A percentile compares a stretch with the other conserved stretches of the same genome.
Evolutionary conservation across 345 rosid genomes (phyloP).

Genomic region (Heritiera littoralis): DNA sequence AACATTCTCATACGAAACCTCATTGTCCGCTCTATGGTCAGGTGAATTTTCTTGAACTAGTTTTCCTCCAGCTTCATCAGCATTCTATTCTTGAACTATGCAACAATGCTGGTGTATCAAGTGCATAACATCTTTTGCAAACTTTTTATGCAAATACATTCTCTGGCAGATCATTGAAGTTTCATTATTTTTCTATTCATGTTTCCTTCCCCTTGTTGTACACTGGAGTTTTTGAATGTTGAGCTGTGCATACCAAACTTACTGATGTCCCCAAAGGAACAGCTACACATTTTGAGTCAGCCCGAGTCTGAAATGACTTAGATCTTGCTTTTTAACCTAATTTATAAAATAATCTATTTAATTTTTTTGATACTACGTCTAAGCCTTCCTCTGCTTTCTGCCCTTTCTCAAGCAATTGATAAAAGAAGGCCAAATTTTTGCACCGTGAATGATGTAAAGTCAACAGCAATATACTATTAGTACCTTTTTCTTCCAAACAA

Average conservation of each 20-base stretch:
- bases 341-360: not conserved
- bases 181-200: not conserved
- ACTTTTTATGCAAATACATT: not conserved
- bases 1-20: conserved; percentile 87
- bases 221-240: not conserved
- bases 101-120: conserved; percentile 82
- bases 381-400: not conserved
- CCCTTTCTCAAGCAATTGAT: not conserved
- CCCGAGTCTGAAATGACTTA: not conserved
- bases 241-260: not conserved
- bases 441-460: not conserved
- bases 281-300: not conserved
- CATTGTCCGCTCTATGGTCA: conserved; percentile 87
- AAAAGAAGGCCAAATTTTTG: not conserved
- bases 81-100: conserved; percentile 19
- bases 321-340: not conserved
- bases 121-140: conserved; percentile 15
- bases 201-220: not conserved
- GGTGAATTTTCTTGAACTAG: conserved; percentile 45
- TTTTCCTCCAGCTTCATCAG: not conserved
- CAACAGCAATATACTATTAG: not conserved
- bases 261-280: not conserved
- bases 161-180: not conserved
- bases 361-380: not conserved
- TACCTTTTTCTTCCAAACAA: not conserved